Evolutionary conservation across 2,329 filamentous ascomycete species (phyloP).

Genomic region (Claviceps digitariae): DNA sequence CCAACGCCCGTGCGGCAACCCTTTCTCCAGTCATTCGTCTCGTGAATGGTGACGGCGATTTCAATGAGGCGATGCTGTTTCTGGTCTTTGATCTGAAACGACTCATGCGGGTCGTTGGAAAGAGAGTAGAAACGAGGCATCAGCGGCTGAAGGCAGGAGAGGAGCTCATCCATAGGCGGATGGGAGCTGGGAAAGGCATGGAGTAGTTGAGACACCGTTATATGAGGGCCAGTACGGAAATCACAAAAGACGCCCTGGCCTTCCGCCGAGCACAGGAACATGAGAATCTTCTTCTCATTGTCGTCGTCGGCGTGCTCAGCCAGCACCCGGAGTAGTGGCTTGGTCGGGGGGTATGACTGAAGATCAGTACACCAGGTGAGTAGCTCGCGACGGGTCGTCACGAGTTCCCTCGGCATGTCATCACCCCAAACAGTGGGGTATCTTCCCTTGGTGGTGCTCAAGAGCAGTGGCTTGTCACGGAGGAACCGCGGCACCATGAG

Average conservation of each 20-base stretch:
- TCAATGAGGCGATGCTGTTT: conserved; percentile 73
- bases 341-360: conserved; percentile 83
- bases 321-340: conserved; percentile 69
- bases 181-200: conserved; percentile 84
- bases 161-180: conserved; percentile 69
- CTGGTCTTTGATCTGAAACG: conserved; percentile 51
- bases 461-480: conserved; percentile 67
- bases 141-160: conserved; percentile 69
- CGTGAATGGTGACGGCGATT: conserved; percentile 93
- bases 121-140: conserved; percentile 99
- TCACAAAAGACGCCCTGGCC: conserved; percentile 91
- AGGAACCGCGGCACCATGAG: conserved; percentile 70
- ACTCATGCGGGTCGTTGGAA: conserved; percentile 84
- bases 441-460: conserved; percentile 67
- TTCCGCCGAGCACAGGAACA: conserved; percentile 76
- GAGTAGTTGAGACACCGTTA: conserved; percentile 75
- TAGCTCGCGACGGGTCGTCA: conserved; percentile 82
- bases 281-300: conserved; percentile 78
- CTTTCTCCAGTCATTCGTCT: conserved; percentile 64
- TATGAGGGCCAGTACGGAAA: conserved; percentile 75
- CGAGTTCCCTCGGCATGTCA: conserved; percentile 68
- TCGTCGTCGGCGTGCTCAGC: conserved; percentile 70
- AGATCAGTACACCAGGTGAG: conserved; percentile 92
- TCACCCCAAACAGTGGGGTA: conserved; percentile 99
- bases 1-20: conserved; percentile 70